phyloP scores from a whole-genome alignment of 805 yeast species.

The Monosporozyma siamensis region DNA sequence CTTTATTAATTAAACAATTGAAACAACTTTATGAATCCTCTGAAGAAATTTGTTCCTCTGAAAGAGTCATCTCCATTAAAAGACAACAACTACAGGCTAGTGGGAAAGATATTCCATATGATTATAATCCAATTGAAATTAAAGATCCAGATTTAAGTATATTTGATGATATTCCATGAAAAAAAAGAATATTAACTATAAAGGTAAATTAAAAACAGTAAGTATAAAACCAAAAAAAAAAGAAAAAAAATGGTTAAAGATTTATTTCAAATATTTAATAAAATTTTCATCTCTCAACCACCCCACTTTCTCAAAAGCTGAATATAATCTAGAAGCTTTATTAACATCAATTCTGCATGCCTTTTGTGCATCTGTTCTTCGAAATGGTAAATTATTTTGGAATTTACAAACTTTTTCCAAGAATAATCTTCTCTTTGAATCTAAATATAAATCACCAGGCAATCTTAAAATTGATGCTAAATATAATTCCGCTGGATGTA shows the following conservation, averaged over 20 bases:
- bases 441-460: constrained; percentile 77
- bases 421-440: constrained; percentile 75
- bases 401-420: constrained; percentile 77
- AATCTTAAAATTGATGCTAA: constrained; percentile 83
- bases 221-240: background rate
- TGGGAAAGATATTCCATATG: background rate
- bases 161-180: background rate
- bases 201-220: background rate
- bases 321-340: constrained; percentile 84
- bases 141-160: constrained; percentile 5
- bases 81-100: background rate
- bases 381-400: constrained; percentile 63
- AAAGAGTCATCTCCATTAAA: constrained; percentile 9
- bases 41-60: constrained; percentile 22
- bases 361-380: constrained; percentile 96
- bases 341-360: constrained; percentile 96
- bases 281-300: constrained; percentile 80
- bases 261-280: constrained; percentile 32
- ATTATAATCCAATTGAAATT: background rate
- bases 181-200: background rate
- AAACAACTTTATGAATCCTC: constrained; percentile 20
- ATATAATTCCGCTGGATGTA: constrained; percentile 86
- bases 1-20: constrained; percentile 18
- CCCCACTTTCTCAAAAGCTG: constrained; percentile 85
- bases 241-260: background rate